Base-by-base conservation (phyloP, 148 eudicot species). In the Chenopodium suecicum region DNA sequence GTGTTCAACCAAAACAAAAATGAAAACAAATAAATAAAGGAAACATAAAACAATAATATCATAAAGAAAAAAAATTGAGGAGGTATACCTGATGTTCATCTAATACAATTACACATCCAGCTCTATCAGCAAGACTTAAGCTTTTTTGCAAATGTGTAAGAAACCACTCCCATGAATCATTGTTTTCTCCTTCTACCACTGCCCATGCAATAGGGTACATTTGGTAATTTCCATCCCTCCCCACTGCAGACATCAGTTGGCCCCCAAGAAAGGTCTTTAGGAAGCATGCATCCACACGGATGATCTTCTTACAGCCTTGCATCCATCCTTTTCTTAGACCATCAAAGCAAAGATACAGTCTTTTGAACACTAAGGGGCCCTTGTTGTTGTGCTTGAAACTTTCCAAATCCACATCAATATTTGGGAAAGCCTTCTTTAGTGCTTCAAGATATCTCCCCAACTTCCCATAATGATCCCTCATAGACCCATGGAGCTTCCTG, bases 71-170 rank as follows among this genome's bases (percentile, higher is more conserved):
- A 20, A 34, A 46, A 0, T 19, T 2, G 20, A 3, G 6, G 7
- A 37, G 2, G n/a, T 14, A 23, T 66, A 78, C 80, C 64, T 78
- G 68, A 0, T 78, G 46, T 27, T 78, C 62, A 64, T 78, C 64
- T 16, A 63, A 66, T 1, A 67, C 67, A 1, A 78, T 27, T 0
- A 56, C 52, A 54, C 32, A 77, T 1, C 79, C 10, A 2, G 13
- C 37, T 4, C 70, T 37, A 20, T 64, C 8, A 0, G 9, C 14
- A 0, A 47, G 32, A 0, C 6, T 4, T 1, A 64, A 12, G 14
- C 32, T 7, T 6, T 4, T 4, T 22, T n/a, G 8, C 0, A 64
- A 4, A 17, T 60, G 2, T 9, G 9, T 1, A 0, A 63, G 12
- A 23, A 78, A 78, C 73, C 73, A 66, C 11, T 78, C 72, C 73